Conservation (phyloP, 768 basidiomycete species). For the Tulasnella sp. region DNA sequence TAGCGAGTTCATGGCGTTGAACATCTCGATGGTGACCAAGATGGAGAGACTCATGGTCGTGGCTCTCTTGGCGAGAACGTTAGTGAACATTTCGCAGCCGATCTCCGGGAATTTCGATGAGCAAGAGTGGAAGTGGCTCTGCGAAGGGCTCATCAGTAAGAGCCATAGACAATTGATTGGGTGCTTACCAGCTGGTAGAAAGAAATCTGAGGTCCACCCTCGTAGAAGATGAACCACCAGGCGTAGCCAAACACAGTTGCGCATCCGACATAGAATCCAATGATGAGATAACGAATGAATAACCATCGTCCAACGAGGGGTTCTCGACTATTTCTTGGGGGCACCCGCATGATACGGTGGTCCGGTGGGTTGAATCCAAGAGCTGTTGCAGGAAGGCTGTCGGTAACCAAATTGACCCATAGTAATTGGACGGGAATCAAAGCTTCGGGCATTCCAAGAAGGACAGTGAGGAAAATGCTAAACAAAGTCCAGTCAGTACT, state of each 20-base stretch:
- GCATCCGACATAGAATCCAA: conserved; percentile 86
- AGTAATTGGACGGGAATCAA: conserved; percentile 94
- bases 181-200: conserved; percentile 79
- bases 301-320: conserved; percentile 88
- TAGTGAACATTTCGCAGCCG: conserved; percentile 92
- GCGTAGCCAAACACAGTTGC: conserved; percentile 97
- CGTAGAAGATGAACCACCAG: conserved; percentile 97
- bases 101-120: conserved; percentile 69
- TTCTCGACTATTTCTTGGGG: conserved; percentile 80
- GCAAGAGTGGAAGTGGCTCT: conserved; percentile 98
- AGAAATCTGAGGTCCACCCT: conserved; percentile 81
- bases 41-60: conserved; percentile 96
- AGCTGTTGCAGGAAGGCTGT: conserved; percentile 91
- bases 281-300: conserved; percentile 89
- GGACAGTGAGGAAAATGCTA: conserved; percentile 91
- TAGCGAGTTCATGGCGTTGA: conserved; percentile 95
- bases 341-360: conserved; percentile 91
- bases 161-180: neutral
- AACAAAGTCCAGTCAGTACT: conserved; percentile 35
- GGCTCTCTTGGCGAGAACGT: conserved; percentile 70
- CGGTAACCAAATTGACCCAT: conserved; percentile 97
- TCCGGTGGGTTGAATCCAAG: conserved; percentile 97
- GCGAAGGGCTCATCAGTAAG: conserved; percentile 8
- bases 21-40: conserved; percentile 92
- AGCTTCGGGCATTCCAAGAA: conserved; percentile 99